phyloP scores from a whole-genome alignment of 1,139 yeast genomes.

The Yamadazyma friedrichii region DNA sequence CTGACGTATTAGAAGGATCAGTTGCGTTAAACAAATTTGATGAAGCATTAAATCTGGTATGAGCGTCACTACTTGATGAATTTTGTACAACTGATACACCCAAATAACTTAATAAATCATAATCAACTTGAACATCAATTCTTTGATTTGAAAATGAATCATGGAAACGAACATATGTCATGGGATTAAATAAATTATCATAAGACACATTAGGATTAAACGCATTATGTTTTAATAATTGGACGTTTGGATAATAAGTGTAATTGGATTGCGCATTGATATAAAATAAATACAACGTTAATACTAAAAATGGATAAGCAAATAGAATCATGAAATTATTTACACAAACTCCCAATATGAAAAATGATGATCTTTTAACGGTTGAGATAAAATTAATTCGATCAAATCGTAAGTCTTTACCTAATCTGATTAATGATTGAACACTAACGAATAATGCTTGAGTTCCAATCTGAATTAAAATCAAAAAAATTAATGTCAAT shows the following conservation, averaged over 20 bases:
- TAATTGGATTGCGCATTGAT: conserved; percentile 19
- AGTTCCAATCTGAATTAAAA: conserved; percentile 20
- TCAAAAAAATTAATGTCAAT: conserved; percentile 31
- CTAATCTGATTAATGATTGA: conserved; percentile 1
- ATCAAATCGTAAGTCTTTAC: conserved; percentile 1
- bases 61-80: not conserved
- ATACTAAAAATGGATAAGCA: conserved; percentile 46
- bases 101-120: not conserved
- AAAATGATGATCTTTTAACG: conserved; percentile 23
- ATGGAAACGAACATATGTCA: conserved; percentile 9
- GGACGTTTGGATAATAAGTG: conserved; percentile 17
- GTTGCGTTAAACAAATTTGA: not conserved
- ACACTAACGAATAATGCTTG: conserved; percentile 16
- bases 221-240: conserved; percentile 21
- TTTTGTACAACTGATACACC: not conserved
- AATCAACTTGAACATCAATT: conserved; percentile 6
- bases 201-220: conserved; percentile 29
- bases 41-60: not conserved
- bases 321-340: conserved; percentile 34
- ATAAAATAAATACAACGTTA: conserved; percentile 39
- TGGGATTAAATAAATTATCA: conserved; percentile 23
- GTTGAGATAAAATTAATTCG: conserved; percentile 12
- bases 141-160: conserved; percentile 2
- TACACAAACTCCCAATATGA: conserved; percentile 33
- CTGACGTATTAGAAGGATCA: not conserved